Conservation (phyloP, 1,139 yeast species). For the Debaryomyces fabryi region DNA sequence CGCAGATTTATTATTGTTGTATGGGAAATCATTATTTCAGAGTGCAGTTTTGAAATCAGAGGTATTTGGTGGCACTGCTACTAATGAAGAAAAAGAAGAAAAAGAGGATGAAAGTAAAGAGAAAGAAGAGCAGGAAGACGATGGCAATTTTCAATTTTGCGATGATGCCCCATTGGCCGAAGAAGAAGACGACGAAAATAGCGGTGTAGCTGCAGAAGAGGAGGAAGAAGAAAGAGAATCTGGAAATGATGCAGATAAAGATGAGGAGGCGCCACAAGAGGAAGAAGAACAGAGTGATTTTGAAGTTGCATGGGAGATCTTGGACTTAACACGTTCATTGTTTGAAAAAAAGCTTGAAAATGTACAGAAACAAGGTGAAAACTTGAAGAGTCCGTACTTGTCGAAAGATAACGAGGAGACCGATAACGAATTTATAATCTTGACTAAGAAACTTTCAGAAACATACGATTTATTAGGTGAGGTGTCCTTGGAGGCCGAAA, state of each 20-base stretch:
- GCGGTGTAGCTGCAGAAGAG: constrained; percentile 28
- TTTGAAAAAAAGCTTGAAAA: constrained; percentile 51
- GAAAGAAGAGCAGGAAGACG: constrained; percentile 26
- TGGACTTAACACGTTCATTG: constrained; percentile 72
- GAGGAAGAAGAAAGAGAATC: constrained; percentile 33
- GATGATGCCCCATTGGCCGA: constrained; percentile 54
- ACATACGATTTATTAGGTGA: constrained; percentile 85
- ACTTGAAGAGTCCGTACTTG: constrained; percentile 35
- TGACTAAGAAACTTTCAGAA: constrained; percentile 65
- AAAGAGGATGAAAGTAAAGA: constrained; percentile 23
- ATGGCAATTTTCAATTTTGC: constrained; percentile 56
- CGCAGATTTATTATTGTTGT: constrained; percentile 70
- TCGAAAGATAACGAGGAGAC: constrained; percentile 33
- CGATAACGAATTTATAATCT: constrained; percentile 34
- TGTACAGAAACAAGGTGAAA: constrained; percentile 17
- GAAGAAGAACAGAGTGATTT: constrained; percentile 70
- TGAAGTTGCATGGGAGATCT: constrained; percentile 85
- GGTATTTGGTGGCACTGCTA: constrained; percentile 67
- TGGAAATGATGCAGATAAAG: constrained; percentile 30
- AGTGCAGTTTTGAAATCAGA: constrained; percentile 76
- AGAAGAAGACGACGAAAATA: constrained; percentile 41
- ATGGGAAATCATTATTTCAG: constrained; percentile 81
- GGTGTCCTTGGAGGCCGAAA: constrained; percentile 83
- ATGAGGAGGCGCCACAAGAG: constrained; percentile 29
- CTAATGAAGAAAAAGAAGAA: constrained; percentile 21